These are phyloP conservation scores for Trametes sanguinea DNA, from an alignment of 768 basidiomycete genomes.

Conservation along the genomic window DNA sequence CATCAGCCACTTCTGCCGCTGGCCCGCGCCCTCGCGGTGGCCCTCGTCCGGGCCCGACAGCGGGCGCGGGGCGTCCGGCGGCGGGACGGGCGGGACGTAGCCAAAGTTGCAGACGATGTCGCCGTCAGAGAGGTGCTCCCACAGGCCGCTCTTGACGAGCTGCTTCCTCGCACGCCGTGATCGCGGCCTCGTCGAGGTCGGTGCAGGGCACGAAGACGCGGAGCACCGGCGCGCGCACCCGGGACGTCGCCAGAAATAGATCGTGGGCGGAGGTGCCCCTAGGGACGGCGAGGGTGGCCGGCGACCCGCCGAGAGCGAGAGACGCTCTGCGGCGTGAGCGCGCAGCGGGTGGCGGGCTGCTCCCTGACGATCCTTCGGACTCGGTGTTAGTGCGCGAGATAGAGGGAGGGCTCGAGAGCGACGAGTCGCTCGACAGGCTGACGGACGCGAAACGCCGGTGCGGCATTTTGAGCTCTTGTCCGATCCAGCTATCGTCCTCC, in stretches of 20 bases:
- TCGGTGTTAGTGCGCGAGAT: constrained; percentile 27
- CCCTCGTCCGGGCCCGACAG: constrained; percentile 17
- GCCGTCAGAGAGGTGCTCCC: constrained; percentile 73
- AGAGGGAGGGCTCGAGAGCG: constrained; percentile 37
- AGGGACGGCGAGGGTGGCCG: constrained; percentile 29
- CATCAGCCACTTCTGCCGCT: constrained; percentile 58
- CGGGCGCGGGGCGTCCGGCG: constrained; percentile 27
- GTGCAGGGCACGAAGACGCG: constrained; percentile 77
- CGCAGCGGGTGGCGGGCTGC: constrained; percentile 4
- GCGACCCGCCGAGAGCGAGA: not conserved
- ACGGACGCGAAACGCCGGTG: constrained; percentile 46
- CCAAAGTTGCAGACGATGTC: constrained; percentile 83
- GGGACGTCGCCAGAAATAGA: constrained; percentile 57
- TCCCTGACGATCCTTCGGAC: constrained; percentile 11
- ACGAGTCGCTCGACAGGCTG: constrained; percentile 51
- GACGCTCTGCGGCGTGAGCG: constrained; percentile 12
- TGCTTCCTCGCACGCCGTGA: constrained; percentile 68
- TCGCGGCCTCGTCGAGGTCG: constrained; percentile 46
- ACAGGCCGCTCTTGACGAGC: constrained; percentile 64
- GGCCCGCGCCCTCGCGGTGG: constrained; percentile 18
- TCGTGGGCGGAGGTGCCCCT: constrained; percentile 54
- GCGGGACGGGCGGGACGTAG: constrained; percentile 57
- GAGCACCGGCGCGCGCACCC: constrained; percentile 68
- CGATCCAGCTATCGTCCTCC: constrained; percentile 23
- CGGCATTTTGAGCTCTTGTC: constrained; percentile 38